Evolutionary conservation across 352 stramenopile genomes (phyloP).

Genomic region (Saprolegnia diclina): DNA sequence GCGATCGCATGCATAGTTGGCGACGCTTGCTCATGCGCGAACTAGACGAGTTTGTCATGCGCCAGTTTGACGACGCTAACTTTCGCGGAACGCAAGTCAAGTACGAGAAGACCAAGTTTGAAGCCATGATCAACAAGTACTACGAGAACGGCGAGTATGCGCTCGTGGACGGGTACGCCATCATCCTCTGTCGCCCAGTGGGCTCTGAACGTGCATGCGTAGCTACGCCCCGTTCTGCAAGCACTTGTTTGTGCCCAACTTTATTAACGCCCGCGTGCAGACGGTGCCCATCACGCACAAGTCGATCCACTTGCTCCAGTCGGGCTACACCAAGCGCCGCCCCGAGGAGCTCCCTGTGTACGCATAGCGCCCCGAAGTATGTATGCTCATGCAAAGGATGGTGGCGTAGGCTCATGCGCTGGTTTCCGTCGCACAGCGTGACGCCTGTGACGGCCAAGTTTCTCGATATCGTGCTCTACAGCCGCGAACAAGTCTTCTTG

Average conservation of each 20-base stretch:
- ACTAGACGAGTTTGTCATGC: constrained; percentile 64
- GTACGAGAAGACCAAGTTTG: constrained; percentile 67
- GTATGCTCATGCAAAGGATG: too few relatives aligned
- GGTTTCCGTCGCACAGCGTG: constrained; percentile 90
- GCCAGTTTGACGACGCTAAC: constrained; percentile 74
- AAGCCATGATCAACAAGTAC: constrained; percentile 75
- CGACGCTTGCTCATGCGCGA: neutral
- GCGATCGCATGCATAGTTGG: neutral
- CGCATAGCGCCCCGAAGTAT: constrained; percentile 25
- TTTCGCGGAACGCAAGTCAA: constrained; percentile 66
- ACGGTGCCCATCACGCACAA: constrained; percentile 90
- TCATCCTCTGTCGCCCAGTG: neutral
- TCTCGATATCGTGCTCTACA: constrained; percentile 98
- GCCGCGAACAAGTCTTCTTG: constrained; percentile 95
- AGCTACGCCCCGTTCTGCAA: constrained; percentile 99
- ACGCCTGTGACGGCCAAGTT: constrained; percentile 87
- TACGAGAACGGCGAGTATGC: constrained; percentile 46
- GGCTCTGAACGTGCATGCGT: too few relatives aligned
- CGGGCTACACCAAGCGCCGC: constrained; percentile 91
- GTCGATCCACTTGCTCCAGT: constrained; percentile 89
- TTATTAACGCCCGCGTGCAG: constrained; percentile 82
- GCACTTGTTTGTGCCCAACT: constrained; percentile 97
- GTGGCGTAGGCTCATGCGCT: constrained; percentile 55
- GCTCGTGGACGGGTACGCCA: constrained; percentile 57
- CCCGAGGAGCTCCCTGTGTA: constrained; percentile 93